Evolutionary conservation across 495 filamentous ascomycete species (phyloP), one percentile per base, ranked within the genome.

Genomic region (Aspergillus indologenus): DNA sequence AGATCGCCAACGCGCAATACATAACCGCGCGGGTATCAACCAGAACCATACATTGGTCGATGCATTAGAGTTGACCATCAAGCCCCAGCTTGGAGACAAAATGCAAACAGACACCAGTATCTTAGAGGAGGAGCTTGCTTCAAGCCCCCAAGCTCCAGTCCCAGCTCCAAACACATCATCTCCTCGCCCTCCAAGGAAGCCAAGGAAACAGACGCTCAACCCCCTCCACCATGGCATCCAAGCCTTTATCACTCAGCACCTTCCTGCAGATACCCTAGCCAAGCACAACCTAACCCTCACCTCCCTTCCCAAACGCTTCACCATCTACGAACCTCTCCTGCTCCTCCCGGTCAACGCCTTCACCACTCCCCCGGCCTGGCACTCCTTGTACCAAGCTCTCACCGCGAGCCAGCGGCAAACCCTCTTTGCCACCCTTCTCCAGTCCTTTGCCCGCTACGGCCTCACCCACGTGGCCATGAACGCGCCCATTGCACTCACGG

Each of bases 381-480:
- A 62, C 18, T 55, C 64, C 3, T 61, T 86, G 0, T 76, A 84
- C 64, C 31, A 58, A 23, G 48, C 45, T 9, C 47, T 72, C 23
- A 44, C 53, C 44, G n/a, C 48, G 1, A 15, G 64, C 1, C 48
- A 69, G 2, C 73, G 85, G 1, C 34, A 68, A 18, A 71, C 76
- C 44, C 74, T 95, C 3, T 78, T 76, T 22, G 61, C 64, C 5
- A 75, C 81, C 2, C 76, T 87, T 0, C 75, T 74, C 17, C 61
- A 59, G 6, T 66, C 79, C 0, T 74, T 82, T 24, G 71, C 68
- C 8, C 53, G 56, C n/a, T 45, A 59, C 50, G 65, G 69, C 29
- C 74, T 87, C 7, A 90, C 88, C 0, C 87, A 91, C 63, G 75
- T 92, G 11, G 90, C 90, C 15, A 72, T 89, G 45, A 92, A 90